Evolutionary conservation across 257 asterid genomes (phyloP).

Genomic region (Eucommia ulmoides): DNA sequence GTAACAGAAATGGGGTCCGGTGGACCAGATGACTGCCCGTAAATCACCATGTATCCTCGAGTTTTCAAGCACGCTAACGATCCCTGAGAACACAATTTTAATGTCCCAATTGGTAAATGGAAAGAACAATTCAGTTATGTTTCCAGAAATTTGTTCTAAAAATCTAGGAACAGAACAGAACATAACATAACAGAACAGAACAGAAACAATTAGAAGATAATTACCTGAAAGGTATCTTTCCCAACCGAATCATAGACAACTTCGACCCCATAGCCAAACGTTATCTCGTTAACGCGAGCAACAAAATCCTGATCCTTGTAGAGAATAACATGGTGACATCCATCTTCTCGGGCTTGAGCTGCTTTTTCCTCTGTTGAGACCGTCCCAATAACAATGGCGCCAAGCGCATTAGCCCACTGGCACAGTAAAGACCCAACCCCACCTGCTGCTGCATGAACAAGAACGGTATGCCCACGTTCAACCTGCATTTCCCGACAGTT

Average conservation of each 20-base stretch:
- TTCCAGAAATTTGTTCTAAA: no score
- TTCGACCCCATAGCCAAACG: background rate
- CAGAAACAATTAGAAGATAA: no score
- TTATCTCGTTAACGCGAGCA: background rate
- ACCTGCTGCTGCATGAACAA: slow-evolving; percentile 96
- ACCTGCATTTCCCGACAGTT: no score
- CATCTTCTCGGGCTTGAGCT: background rate
- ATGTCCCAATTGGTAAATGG: no score
- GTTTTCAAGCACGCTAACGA: no score
- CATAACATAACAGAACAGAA: no score
- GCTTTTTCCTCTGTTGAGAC: slow-evolving; percentile 44
- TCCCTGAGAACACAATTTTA: no score
- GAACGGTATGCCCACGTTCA: slow-evolving; percentile 74
- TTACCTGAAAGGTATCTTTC: background rate
- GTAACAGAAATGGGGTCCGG: no score
- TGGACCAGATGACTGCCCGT: no score
- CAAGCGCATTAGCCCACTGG: slow-evolving; percentile 92
- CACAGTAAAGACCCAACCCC: slow-evolving; percentile 93
- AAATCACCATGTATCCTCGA: no score
- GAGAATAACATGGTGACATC: background rate
- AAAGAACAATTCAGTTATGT: no score
- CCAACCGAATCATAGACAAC: background rate
- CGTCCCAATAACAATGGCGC: slow-evolving; percentile 91
- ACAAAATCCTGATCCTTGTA: background rate
- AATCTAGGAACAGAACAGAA: no score